phyloP scores from a whole-genome alignment of 2,329 filamentous ascomycete genomes.

The Pseudogymnoascus sp. region DNA sequence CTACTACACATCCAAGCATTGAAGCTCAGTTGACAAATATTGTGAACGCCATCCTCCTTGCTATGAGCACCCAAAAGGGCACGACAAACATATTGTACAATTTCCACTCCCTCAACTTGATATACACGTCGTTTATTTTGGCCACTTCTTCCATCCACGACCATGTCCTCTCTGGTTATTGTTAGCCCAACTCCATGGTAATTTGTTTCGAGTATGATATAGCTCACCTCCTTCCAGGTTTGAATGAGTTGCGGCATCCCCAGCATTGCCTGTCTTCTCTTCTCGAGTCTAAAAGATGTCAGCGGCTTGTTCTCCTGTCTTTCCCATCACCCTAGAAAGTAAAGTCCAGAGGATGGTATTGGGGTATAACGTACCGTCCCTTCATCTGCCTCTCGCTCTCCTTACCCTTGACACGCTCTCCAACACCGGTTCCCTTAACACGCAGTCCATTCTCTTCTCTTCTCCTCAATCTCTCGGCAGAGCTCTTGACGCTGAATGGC shows the following conservation, averaged over 20 bases:
- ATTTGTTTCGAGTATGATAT: neutral
- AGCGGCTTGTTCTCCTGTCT: neutral
- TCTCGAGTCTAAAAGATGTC: slow-evolving; percentile 57
- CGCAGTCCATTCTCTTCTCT: slow-evolving; percentile 71
- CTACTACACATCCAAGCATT: slow-evolving; percentile 4
- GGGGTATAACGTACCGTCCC: slow-evolving; percentile 48
- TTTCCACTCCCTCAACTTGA: neutral
- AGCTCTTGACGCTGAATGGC: slow-evolving; percentile 68
- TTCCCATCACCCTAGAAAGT: neutral
- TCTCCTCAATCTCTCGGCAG: slow-evolving; percentile 59
- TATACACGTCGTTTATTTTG: slow-evolving; percentile 35
- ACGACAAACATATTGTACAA: slow-evolving; percentile 7
- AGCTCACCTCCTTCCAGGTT: slow-evolving; percentile 81
- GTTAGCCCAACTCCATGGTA: slow-evolving; percentile 29
- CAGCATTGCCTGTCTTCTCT: slow-evolving; percentile 85
- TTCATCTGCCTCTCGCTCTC: slow-evolving; percentile 81
- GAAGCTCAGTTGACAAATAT: slow-evolving; percentile 7
- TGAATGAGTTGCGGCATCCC: slow-evolving; percentile 88
- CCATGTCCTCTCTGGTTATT: slow-evolving; percentile 55
- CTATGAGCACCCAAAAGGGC: slow-evolving; percentile 6
- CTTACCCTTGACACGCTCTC: slow-evolving; percentile 92
- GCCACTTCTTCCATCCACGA: slow-evolving; percentile 67
- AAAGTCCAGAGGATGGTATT: neutral
- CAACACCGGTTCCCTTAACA: slow-evolving; percentile 88
- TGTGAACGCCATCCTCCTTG: slow-evolving; percentile 10